Evolutionary conservation across 768 basidiomycete species (phyloP), one percentile per base, ranked within the genome.

Genomic region (Atractiella rhizophila): DNA sequence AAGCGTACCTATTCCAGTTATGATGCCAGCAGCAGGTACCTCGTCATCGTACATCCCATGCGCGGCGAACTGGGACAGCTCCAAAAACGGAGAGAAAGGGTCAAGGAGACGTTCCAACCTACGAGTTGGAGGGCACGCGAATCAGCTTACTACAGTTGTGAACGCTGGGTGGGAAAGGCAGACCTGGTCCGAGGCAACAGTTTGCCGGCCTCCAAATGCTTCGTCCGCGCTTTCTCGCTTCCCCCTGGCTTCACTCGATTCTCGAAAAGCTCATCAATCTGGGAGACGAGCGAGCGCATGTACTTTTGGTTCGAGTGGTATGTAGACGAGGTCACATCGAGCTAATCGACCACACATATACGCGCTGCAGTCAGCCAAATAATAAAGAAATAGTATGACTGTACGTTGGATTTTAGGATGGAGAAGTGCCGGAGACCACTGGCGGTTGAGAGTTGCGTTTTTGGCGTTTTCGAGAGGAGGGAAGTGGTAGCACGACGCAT

Each of bases 11-110:
- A 60, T 60, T 7, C 85, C 85, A 2, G 83, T 82, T 45, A 94
- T 77, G 31, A 94, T 68, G 3, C 83, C 86, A 2, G 82, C 85
- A 0, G 76, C 78, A 16, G 86, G 83, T 24, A 91, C 70, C 4
- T 54, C 48, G 38, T 66, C 62, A 47, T 78, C 64, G 56, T 94
- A 91, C 4, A 91, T 77, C 12, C 74, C 79, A 48, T 86, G 72
- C 15, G 76, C 85, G 12, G 85, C 85, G 2, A 86, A 63, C 11
- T 76, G 62, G 3, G 79, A 82, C 3, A 94, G 64, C 56, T 94
- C 85, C 15, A 94, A 62, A 56, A 88, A 94, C 0, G 86, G 83
- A 4, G 79, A 74, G 50, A 74, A 68, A 4, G 78, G 74, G 56
- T 94, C 85, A 20, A 94, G 60, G 12, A 94, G 61, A 16, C 75